Percentiles rank a stretch among this genome's conserved stretches.
Conservation (phyloP, 2,329 filamentous ascomycete genomes). For the Claviceps pusilla region DNA sequence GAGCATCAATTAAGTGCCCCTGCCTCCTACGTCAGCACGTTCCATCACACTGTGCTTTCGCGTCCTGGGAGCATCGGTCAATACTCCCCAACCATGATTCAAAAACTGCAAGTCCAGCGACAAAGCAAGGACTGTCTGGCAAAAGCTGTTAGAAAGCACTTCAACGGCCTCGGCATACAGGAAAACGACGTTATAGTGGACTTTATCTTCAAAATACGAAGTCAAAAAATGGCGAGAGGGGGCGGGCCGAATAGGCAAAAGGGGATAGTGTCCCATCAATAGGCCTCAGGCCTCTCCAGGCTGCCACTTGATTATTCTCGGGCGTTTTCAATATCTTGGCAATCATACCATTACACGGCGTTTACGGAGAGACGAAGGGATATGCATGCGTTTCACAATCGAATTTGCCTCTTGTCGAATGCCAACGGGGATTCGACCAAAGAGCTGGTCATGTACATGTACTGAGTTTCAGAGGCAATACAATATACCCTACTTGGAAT, state of each 20-base stretch:
- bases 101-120: constrained; percentile 46
- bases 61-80: constrained; percentile 50
- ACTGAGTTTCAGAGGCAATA: neutral
- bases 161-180: constrained; percentile 63
- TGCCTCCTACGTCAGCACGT: constrained; percentile 50
- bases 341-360: neutral
- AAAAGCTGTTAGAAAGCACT: constrained; percentile 62
- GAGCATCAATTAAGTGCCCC: constrained; percentile 58
- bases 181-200: constrained; percentile 76
- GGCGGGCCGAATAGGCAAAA: constrained; percentile 12
- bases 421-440: neutral
- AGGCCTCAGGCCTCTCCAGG: constrained; percentile 43
- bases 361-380: neutral
- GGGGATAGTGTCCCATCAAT: constrained; percentile 23
- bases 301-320: neutral
- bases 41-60: constrained; percentile 46
- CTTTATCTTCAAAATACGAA: constrained; percentile 53
- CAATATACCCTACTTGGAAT: neutral
- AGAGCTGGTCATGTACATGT: neutral
- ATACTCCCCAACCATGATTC: constrained; percentile 62
- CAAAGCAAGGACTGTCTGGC: constrained; percentile 61
- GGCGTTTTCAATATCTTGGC: neutral
- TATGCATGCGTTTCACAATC: neutral
- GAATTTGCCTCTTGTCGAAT: neutral
- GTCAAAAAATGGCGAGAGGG: constrained; percentile 15